Conservation (phyloP, 192 early-diverging fungal genomes). For the Jimgerdemannia flammicorona region DNA sequence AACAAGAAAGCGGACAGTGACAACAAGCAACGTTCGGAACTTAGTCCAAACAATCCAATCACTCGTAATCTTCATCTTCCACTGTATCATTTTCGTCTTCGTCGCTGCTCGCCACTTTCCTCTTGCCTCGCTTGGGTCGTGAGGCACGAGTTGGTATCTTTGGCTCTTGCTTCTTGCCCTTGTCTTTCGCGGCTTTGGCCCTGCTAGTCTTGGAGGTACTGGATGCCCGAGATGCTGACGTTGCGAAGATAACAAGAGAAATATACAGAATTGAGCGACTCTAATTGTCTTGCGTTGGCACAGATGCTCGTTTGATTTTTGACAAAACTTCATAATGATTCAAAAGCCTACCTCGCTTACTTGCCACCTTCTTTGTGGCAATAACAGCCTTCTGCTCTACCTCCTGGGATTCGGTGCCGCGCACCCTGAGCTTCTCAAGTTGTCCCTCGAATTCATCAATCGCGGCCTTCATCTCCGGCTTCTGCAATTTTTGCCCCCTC, state of each 20-base stretch:
- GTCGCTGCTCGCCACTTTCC: background rate
- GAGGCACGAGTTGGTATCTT: background rate
- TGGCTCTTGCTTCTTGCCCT: slow-evolving; percentile 1
- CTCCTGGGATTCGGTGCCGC: slow-evolving; percentile 34
- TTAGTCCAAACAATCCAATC: no score
- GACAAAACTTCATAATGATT: slow-evolving; percentile 1
- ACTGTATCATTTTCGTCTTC: slow-evolving; percentile 6
- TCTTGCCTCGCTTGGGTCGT: background rate
- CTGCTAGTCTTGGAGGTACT: background rate
- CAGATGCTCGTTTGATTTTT: background rate
- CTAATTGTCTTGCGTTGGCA: background rate
- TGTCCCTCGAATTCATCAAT: slow-evolving; percentile 87
- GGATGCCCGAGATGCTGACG: background rate
- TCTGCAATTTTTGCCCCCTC: slow-evolving; percentile 57
- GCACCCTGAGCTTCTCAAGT: slow-evolving; percentile 67
- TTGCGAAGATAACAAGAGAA: background rate
- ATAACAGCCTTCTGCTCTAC: slow-evolving; percentile 27
- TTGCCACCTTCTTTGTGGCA: slow-evolving; percentile 23
- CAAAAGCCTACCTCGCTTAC: slow-evolving; percentile 14
- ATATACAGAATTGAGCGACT: background rate
- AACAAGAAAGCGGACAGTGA: no score
- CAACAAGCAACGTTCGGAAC: no score
- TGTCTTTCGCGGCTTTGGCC: background rate
- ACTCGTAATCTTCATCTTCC: background rate
- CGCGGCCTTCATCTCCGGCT: slow-evolving; percentile 70